Conservation (phyloP, 768 basidiomycete species). For the Lyophyllum shimeji region DNA sequence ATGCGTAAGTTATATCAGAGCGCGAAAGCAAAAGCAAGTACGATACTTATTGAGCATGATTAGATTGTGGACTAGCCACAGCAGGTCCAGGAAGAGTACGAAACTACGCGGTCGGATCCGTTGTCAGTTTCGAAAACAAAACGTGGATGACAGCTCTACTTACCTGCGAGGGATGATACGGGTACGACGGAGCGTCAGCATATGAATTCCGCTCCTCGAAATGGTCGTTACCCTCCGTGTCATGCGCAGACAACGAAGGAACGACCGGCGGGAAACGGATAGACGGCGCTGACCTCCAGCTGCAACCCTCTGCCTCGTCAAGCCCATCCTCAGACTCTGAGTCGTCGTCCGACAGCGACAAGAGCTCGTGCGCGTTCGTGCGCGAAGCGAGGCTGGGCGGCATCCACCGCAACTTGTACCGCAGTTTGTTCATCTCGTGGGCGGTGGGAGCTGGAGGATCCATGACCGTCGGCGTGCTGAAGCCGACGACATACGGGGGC, state of each 20-base stretch:
- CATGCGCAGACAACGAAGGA: slow-evolving; percentile 18
- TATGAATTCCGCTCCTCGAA: slow-evolving; percentile 34
- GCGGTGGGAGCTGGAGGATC: slow-evolving; percentile 10
- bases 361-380: slow-evolving; percentile 24
- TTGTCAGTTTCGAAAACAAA: no score
- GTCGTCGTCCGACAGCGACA: slow-evolving; percentile 24
- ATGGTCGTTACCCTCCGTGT: slow-evolving; percentile 16
- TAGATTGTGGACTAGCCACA: neutral
- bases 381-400: slow-evolving; percentile 34
- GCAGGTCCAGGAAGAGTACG: slow-evolving; percentile 14
- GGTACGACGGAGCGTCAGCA: slow-evolving; percentile 22
- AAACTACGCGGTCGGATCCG: slow-evolving; percentile 6
- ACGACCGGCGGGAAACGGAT: slow-evolving; percentile 27
- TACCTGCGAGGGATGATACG: slow-evolving; percentile 33
- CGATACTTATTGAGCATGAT: neutral
- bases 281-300: slow-evolving; percentile 20
- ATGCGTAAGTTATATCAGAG: neutral
- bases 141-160: no score
- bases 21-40: neutral
- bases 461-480: slow-evolving; percentile 35
- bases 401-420: slow-evolving; percentile 41
- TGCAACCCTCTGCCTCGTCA: slow-evolving; percentile 18
- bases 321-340: slow-evolving; percentile 20
- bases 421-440: slow-evolving; percentile 15
- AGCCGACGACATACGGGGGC: slow-evolving; percentile 35